phyloP scores from a whole-genome alignment of 1,139 yeast species.

The Suhomyces bokatorum region DNA sequence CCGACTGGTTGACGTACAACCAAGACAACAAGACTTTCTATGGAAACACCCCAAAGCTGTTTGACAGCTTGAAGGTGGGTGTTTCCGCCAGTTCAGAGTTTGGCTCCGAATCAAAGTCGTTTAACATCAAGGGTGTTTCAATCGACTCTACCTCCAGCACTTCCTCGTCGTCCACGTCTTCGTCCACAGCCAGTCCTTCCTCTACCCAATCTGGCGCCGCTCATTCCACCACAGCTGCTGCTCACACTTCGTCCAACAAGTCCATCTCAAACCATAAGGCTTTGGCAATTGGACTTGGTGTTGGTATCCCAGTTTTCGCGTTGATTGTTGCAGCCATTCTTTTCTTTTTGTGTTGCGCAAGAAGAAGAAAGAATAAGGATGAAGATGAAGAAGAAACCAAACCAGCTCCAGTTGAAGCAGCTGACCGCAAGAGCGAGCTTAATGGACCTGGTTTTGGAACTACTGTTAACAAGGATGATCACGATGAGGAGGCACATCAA shows the following conservation, averaged over 20 bases:
- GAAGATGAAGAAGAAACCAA: constrained; percentile 24
- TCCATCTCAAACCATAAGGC: constrained; percentile 38
- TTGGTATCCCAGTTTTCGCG: constrained; percentile 67
- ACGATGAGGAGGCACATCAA: constrained; percentile 40
- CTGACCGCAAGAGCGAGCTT: constrained; percentile 41
- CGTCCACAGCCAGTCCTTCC: constrained; percentile 22
- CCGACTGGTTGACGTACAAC: constrained; percentile 65
- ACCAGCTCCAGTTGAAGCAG: constrained; percentile 10
- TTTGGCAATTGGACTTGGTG: constrained; percentile 85
- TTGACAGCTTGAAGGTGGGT: constrained; percentile 49
- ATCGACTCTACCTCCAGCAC: constrained; percentile 16
- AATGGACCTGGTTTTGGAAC: constrained; percentile 39
- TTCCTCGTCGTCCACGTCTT: constrained; percentile 17
- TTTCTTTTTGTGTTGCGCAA: constrained; percentile 59
- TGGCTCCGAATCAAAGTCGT: constrained; percentile 39
- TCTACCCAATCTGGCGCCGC: constrained; percentile 20
- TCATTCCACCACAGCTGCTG: constrained; percentile 14
- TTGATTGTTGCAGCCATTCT: constrained; percentile 50
- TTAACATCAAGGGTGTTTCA: constrained; percentile 59
- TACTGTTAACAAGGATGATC: constrained; percentile 32
- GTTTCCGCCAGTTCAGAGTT: constrained; percentile 51
- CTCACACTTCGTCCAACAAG: not conserved
- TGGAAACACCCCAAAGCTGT: constrained; percentile 67
- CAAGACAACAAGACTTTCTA: constrained; percentile 60
- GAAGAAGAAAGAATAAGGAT: constrained; percentile 38